These are phyloP conservation scores for Penstemon newberryi DNA, from an alignment of 257 asterid genomes.

Conservation along the genomic window DNA sequence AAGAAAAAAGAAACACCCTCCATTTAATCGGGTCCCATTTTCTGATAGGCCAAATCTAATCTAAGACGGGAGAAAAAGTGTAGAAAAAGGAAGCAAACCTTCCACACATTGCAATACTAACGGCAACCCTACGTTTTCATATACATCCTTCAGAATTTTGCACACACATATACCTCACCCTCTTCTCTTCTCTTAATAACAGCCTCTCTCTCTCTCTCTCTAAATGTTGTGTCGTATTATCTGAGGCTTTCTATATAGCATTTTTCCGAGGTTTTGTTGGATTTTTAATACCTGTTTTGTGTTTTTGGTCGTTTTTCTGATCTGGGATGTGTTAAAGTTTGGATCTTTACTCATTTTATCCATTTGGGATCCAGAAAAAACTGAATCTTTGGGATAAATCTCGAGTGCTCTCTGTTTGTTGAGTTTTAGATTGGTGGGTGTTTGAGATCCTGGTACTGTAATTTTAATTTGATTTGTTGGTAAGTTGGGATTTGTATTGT, in stretches of 20 bases:
- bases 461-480: slow-evolving; percentile 29
- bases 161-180: slow-evolving; percentile 42
- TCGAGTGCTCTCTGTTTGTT: slow-evolving; percentile 15
- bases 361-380: slow-evolving; percentile 40
- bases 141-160: slow-evolving; percentile 20
- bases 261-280: not conserved
- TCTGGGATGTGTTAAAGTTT: slow-evolving; percentile 39
- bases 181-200: slow-evolving; percentile 28
- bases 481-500: slow-evolving; percentile 18
- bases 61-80: not conserved
- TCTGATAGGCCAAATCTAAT: slow-evolving; percentile 8
- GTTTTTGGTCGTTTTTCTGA: slow-evolving; percentile 21
- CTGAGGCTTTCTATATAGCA: slow-evolving; percentile 13
- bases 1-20: not conserved
- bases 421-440: slow-evolving; percentile 1
- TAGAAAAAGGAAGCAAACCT: slow-evolving; percentile 13
- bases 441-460: slow-evolving; percentile 23
- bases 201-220: slow-evolving; percentile 18
- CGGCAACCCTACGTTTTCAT: slow-evolving; percentile 46
- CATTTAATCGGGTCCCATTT: slow-evolving; percentile 27
- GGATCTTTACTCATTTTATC: slow-evolving; percentile 34
- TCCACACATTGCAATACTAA: slow-evolving; percentile 47
- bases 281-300: not conserved
- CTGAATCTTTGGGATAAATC: slow-evolving; percentile 41
- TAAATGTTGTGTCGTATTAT: not conserved